Conservation (phyloP, 306 rosid genomes). For the Castanospermum australe region DNA sequence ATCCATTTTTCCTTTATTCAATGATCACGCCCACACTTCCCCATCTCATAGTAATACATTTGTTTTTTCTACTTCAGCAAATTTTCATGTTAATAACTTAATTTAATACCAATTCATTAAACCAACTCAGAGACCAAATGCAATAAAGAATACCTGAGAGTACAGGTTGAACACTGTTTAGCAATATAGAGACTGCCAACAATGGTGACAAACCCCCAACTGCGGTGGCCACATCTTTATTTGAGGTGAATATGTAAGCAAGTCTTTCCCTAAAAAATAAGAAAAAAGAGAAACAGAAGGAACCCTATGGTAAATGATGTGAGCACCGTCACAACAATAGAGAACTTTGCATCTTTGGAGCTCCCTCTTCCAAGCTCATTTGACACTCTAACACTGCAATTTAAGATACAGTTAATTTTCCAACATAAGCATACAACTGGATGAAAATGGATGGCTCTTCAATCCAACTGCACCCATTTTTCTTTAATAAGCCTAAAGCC, state of each 20-base stretch:
- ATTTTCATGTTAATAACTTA: neutral
- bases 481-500: neutral
- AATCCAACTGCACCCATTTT: neutral
- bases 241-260: slow-evolving; percentile 43
- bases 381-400: slow-evolving; percentile 50
- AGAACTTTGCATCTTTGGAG: slow-evolving; percentile 48
- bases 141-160: slow-evolving; percentile 36
- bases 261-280: slow-evolving; percentile 40
- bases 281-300: slow-evolving; percentile 38
- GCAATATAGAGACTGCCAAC: slow-evolving; percentile 43
- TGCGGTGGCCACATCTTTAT: slow-evolving; percentile 34
- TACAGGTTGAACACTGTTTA: slow-evolving; percentile 62
- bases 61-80: too few relatives aligned
- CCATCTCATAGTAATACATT: too few relatives aligned
- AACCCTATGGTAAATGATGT: slow-evolving; percentile 43
- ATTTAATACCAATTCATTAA: neutral
- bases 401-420: neutral
- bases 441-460: neutral
- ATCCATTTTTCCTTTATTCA: too few relatives aligned
- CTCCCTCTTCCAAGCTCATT: slow-evolving; percentile 62
- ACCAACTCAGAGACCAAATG: neutral
- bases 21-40: too few relatives aligned
- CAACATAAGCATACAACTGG: neutral
- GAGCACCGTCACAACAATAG: slow-evolving; percentile 35
- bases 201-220: slow-evolving; percentile 50